Base-by-base conservation (phyloP, 1,284 basidiomycete genomes). In the Butyriboletus appendiculatus region DNA sequence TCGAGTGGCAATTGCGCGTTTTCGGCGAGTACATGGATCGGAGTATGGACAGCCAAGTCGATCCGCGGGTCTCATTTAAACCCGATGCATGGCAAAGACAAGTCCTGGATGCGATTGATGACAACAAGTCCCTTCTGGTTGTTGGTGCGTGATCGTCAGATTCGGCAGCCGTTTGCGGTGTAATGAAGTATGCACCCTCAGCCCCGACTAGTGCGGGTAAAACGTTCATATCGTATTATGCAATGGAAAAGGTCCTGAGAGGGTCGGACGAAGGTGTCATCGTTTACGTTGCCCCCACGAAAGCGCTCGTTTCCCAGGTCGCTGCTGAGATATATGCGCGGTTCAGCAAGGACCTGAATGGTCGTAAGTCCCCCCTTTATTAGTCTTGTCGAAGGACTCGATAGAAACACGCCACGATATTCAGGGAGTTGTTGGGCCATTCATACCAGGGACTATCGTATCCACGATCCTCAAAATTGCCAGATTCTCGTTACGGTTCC, bases 201-300 rank as follows among this genome's bases (percentile, higher is more conserved):
- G 85, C 85, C 1, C 84, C 85, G 0, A 86, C 83, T 0, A 85
- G 82, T 69, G 84, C 85, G 0, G 85, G 86, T 33, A 90, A 89
- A 66, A 89, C 88, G 0, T 89, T 90, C 64, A 87, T 90, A 41
- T 86, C 85, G 4, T 89, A 78, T 65, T 88, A 88, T 57, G 86
- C 86, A 0, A 89, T 89, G 86, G 86, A 88, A 66, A 79, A 80
- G 55, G 72, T 86, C 14, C 67, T 89, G 6, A 71, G 82, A 50
- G 73, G 74, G 32, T 82, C 82, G 0, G 81, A 88, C 60, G 78
- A 86, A 45, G 85, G 82, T 1, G 76, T 88, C 37, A 63, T 90
- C 33, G 81, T 90, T n/a, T 90, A 89, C 63, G 79, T 89, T 30
- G 86, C 88, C 0, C 86, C 86, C 0, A 88, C 87, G 3, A 89